These are phyloP conservation scores for Fagopyrum esculentum DNA, from an alignment of 148 eudicot species.

Conservation along the genomic window DNA sequence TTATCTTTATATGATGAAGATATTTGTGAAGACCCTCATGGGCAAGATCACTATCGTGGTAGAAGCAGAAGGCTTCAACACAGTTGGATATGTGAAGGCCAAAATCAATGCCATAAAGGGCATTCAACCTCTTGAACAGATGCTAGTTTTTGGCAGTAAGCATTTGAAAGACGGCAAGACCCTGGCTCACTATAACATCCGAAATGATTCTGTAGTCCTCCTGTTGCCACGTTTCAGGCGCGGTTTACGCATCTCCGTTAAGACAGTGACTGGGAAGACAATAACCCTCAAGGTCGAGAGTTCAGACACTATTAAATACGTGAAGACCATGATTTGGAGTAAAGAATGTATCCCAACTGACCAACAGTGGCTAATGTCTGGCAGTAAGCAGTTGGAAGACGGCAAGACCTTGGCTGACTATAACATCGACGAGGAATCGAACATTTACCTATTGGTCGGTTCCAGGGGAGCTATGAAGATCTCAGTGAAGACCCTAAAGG, in stretches of 20 bases:
- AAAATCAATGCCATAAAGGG: not conserved
- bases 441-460: conserved; percentile 8
- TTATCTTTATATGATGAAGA: not conserved
- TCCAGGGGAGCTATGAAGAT: not conserved
- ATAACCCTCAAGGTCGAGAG: not conserved
- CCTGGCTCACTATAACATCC: not conserved
- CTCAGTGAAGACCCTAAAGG: not conserved
- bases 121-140: not conserved
- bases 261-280: not conserved
- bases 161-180: not conserved
- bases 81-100: not conserved
- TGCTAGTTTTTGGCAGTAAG: not conserved
- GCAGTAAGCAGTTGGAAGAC: conserved; percentile 13
- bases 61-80: conserved; percentile 6
- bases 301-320: not conserved
- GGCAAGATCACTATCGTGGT: not conserved
- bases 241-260: not conserved
- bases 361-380: conserved; percentile 21
- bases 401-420: not conserved
- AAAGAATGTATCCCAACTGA: conserved; percentile 18
- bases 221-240: not conserved
- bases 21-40: not conserved
- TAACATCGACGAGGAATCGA: not conserved
- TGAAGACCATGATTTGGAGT: conserved; percentile 19
- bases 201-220: not conserved